phyloP scores from a whole-genome alignment of 768 basidiomycete genomes.

The Collybia nuda region DNA sequence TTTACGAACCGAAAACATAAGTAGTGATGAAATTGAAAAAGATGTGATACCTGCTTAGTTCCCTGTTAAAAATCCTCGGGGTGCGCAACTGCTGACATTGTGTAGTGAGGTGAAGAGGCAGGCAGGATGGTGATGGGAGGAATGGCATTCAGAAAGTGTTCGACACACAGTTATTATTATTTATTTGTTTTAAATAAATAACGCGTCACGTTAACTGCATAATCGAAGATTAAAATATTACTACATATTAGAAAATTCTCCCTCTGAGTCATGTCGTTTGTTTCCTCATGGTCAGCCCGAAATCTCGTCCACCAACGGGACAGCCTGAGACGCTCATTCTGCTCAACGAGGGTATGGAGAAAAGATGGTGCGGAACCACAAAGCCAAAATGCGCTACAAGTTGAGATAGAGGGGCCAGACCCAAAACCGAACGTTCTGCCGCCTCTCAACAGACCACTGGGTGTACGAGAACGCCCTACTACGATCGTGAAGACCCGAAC shows the following conservation, averaged over 20 bases:
- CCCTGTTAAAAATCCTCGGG: no score
- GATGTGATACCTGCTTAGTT: no score
- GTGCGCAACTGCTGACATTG: no score
- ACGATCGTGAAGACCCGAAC: slow-evolving; percentile 57
- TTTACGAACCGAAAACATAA: no score
- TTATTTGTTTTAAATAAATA: no score
- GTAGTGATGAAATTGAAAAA: no score
- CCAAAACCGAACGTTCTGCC: slow-evolving; percentile 23
- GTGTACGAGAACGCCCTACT: slow-evolving; percentile 69
- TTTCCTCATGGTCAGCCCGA: slow-evolving; percentile 14
- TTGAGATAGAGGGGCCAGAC: slow-evolving; percentile 14
- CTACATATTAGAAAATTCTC: not conserved
- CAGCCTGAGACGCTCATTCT: slow-evolving; percentile 14
- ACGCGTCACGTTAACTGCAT: not conserved
- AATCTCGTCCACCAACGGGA: slow-evolving; percentile 9
- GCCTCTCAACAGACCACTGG: slow-evolving; percentile 66
- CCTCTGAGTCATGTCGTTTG: slow-evolving; percentile 17
- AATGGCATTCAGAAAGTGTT: no score
- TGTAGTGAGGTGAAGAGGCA: no score
- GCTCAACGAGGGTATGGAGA: slow-evolving; percentile 7
- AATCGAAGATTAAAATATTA: not conserved
- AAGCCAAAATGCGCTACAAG: slow-evolving; percentile 1
- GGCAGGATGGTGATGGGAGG: no score
- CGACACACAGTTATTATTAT: no score
- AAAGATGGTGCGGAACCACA: slow-evolving; percentile 1